Evolutionary conservation across 2,329 filamentous ascomycete genomes (phyloP).

Genomic region (Trichoderma sp.): DNA sequence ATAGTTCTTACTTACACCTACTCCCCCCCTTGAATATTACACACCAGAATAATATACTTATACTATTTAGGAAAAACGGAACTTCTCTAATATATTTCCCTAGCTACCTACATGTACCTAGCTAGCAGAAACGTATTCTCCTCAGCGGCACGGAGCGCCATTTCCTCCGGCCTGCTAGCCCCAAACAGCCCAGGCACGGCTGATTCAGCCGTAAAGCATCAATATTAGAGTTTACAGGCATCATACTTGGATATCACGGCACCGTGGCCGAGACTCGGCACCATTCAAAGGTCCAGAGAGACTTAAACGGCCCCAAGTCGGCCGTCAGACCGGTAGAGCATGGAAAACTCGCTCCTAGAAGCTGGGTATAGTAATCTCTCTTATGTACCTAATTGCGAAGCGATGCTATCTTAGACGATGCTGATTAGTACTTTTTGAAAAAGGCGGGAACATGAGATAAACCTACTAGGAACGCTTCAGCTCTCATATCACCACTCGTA

Average conservation of each 20-base stretch:
- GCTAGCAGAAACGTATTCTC: not conserved
- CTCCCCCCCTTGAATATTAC: not conserved
- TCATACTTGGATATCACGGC: not conserved
- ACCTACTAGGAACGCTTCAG: not conserved
- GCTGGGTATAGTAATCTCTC: too few relatives aligned
- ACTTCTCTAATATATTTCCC: not conserved
- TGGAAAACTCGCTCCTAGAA: not conserved
- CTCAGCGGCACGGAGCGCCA: not conserved
- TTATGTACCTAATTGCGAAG: not conserved
- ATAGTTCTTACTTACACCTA: not conserved
- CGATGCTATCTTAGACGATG: not conserved
- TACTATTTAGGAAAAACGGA: not conserved
- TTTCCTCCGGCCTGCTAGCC: not conserved
- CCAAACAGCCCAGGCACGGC: not conserved
- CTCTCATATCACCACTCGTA: not conserved
- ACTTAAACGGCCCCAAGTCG: not conserved
- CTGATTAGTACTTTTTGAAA: constrained; percentile 2
- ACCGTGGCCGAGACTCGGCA: not conserved
- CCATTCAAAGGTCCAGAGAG: not conserved
- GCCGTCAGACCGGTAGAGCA: not conserved
- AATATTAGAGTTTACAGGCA: not conserved
- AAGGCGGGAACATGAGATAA: not conserved
- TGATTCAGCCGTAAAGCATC: not conserved
- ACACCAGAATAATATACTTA: not conserved
- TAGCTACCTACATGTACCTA: not conserved